A percentile compares a stretch with the other conserved stretches of the same genome.
Evolutionary conservation across 2,329 filamentous ascomycete genomes (phyloP).

Genomic region (Cordyceps tenuipes): DNA sequence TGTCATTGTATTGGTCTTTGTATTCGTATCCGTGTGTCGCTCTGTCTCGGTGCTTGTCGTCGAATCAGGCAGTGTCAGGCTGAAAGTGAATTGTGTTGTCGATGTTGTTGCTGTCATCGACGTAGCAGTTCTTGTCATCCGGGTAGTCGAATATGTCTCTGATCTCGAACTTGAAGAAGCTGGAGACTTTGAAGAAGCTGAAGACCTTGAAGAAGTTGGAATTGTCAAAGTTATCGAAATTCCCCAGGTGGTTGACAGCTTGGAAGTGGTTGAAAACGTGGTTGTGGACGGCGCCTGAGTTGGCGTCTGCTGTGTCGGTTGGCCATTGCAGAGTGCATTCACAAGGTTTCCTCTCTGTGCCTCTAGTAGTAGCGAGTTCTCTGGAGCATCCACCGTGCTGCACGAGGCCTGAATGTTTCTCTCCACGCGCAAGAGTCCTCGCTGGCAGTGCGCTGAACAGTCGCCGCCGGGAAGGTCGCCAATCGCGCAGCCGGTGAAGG

Average conservation of each 20-base stretch:
- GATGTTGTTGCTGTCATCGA: not conserved
- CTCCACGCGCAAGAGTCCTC: constrained; percentile 21
- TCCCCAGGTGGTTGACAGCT: not conserved
- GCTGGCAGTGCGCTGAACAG: constrained; percentile 31
- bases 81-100: not conserved
- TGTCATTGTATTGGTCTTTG: not conserved
- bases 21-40: not conserved
- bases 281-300: not conserved
- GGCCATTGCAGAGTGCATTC: constrained; percentile 24
- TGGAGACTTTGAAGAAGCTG: not conserved
- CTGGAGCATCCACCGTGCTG: constrained; percentile 16
- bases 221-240: not conserved
- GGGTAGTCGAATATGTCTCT: not conserved
- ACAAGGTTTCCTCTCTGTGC: constrained; percentile 29
- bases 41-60: not conserved
- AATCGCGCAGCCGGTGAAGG: constrained; percentile 28
- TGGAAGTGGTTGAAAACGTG: not conserved
- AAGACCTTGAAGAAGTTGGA: not conserved
- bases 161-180: not conserved
- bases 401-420: constrained; percentile 23
- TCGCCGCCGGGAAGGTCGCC: constrained; percentile 28
- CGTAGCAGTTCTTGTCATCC: not conserved
- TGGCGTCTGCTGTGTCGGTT: not conserved
- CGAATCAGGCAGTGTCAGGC: not conserved
- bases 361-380: constrained; percentile 28